Percentiles rank a stretch among this genome's conserved stretches.
Conservation (phyloP, 2,329 filamentous ascomycete genomes). For the Cytospora mali region DNA sequence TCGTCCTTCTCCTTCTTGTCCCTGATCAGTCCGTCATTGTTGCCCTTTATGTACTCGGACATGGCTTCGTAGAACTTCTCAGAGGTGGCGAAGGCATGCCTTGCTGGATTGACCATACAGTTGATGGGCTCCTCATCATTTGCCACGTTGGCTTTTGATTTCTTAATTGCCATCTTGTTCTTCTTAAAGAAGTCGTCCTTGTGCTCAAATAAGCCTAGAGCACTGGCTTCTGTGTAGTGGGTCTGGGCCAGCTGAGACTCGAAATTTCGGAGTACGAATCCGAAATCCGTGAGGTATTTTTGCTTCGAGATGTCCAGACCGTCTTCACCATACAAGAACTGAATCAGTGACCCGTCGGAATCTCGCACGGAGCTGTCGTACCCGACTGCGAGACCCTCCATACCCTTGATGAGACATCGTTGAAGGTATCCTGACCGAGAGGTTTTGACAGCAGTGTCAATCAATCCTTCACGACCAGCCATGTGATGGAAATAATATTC, state of each 20-base stretch:
- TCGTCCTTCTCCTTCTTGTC: constrained; percentile 48
- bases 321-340: constrained; percentile 97
- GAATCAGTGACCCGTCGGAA: constrained; percentile 87
- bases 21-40: constrained; percentile 64
- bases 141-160: constrained; percentile 57
- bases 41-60: constrained; percentile 76
- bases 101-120: constrained; percentile 72
- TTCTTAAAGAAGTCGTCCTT: constrained; percentile 69
- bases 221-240: constrained; percentile 59
- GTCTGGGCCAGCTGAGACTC: constrained; percentile 78
- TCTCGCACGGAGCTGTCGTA: constrained; percentile 96
- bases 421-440: constrained; percentile 96
- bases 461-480: constrained; percentile 96
- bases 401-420: constrained; percentile 95
- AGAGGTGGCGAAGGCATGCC: constrained; percentile 82
- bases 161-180: constrained; percentile 81
- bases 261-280: constrained; percentile 86
- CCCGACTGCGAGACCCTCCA: constrained; percentile 90
- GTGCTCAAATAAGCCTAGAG: constrained; percentile 51
- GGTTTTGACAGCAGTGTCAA: constrained; percentile 98
- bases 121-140: constrained; percentile 76
- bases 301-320: constrained; percentile 93
- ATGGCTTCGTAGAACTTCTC: constrained; percentile 79
- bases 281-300: constrained; percentile 86
- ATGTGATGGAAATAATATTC: constrained; percentile 99